These are phyloP conservation scores for Yamadazyma ubonensis DNA, from an alignment of 805 yeast genomes.

Conservation along the genomic window DNA sequence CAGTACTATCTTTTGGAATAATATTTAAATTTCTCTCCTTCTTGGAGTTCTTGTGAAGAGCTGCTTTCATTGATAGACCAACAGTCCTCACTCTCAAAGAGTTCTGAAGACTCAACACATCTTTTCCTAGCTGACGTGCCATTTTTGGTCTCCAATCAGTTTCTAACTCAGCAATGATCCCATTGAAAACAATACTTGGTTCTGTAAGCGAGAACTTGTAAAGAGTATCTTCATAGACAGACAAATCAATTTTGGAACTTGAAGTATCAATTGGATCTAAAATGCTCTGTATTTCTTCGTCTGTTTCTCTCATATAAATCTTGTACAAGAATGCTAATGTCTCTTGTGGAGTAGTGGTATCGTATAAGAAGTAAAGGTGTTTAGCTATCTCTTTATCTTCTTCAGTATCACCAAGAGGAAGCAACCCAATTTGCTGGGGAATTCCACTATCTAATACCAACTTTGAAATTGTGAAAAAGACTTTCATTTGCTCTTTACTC, in stretches of 20 bases:
- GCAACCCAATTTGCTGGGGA: constrained; percentile 78
- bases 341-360: constrained; percentile 30
- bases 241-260: constrained; percentile 17
- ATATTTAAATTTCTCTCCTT: constrained; percentile 44
- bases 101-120: constrained; percentile 38
- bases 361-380: constrained; percentile 33
- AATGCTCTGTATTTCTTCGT: constrained; percentile 25
- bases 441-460: constrained; percentile 54
- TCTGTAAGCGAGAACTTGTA: constrained; percentile 34
- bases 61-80: constrained; percentile 33
- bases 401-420: constrained; percentile 54
- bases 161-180: constrained; percentile 57
- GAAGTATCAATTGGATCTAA: constrained; percentile 12
- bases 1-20: constrained; percentile 33
- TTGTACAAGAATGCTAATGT: constrained; percentile 41
- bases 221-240: constrained; percentile 23
- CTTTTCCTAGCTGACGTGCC: constrained; percentile 54
- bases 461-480: constrained; percentile 49
- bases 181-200: constrained; percentile 68
- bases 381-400: constrained; percentile 30
- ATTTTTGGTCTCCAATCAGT: constrained; percentile 55
- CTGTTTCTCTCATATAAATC: constrained; percentile 26
- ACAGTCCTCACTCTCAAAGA: constrained; percentile 23
- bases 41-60: constrained; percentile 44
- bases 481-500: constrained; percentile 49